Percentiles rank a stretch among this genome's conserved stretches.
phyloP scores from a whole-genome alignment of 805 yeast genomes.

The Yarrowia osloensis region DNA sequence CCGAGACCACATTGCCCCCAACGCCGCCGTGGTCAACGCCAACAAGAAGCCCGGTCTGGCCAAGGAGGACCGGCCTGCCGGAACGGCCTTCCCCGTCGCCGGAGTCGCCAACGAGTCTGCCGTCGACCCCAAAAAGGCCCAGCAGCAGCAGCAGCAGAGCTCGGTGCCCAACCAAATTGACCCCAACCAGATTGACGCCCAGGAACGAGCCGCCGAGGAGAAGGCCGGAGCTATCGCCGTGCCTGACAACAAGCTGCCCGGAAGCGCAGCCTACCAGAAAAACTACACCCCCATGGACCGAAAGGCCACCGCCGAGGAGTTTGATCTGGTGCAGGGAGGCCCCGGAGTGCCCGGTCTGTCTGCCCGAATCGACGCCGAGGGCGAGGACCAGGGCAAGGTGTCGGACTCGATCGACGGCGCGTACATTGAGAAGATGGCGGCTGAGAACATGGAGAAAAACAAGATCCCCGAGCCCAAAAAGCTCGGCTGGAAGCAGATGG shows the following conservation, averaged over 20 bases:
- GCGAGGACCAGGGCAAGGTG: conserved; percentile 10
- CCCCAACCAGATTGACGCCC: not conserved
- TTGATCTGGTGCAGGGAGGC: conserved; percentile 1
- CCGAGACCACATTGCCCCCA: conserved; percentile 18
- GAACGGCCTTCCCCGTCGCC: conserved; percentile 41
- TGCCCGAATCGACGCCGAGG: not conserved
- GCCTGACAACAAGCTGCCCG: conserved; percentile 23
- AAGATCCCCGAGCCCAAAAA: conserved; percentile 56
- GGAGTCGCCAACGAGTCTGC: conserved; percentile 37
- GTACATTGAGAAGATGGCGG: conserved; percentile 28
- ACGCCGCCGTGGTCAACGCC: conserved; percentile 40
- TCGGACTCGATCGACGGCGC: conserved; percentile 23
- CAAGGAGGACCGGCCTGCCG: conserved; percentile 37
- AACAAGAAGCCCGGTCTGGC: conserved; percentile 39
- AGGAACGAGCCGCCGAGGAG: conserved; percentile 2
- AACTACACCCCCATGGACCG: conserved; percentile 28
- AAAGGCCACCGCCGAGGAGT: conserved; percentile 19
- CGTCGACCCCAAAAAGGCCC: conserved; percentile 34
- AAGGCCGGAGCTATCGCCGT: conserved; percentile 30
- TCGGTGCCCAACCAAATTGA: not conserved
- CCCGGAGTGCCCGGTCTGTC: conserved; percentile 14
- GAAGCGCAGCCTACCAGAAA: not conserved
- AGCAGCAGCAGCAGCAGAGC: not conserved
- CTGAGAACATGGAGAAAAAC: conserved; percentile 32
- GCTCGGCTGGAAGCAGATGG: conserved; percentile 94